Evolutionary conservation across 208 protist genomes (phyloP).

Genomic region (Acanthamoeba sp.): DNA sequence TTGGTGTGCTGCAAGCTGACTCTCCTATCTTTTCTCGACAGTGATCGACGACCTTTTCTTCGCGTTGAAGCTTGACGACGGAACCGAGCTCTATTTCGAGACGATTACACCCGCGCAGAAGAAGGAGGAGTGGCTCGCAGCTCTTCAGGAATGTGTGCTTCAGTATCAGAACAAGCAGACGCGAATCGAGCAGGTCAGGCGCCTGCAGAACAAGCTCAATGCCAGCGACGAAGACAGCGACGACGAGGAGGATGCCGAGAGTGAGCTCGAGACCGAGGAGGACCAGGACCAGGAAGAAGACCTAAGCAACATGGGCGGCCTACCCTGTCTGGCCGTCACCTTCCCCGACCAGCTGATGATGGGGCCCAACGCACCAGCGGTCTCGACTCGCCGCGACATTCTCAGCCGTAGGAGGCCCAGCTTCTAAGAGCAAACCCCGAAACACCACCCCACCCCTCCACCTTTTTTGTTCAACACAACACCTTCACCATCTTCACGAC

Average conservation of each 20-base stretch:
- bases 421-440: no score
- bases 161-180: conserved; percentile 34
- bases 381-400: conserved; percentile 24
- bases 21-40: neutral
- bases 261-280: neutral
- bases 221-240: conserved; percentile 48
- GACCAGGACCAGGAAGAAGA: neutral
- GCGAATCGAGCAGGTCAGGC: neutral
- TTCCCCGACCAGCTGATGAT: conserved; percentile 30
- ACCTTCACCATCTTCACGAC: neutral
- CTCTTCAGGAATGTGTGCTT: neutral
- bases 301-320: conserved; percentile 5
- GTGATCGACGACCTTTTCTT: conserved; percentile 43
- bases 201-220: conserved; percentile 26
- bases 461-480: no score
- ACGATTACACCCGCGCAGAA: neutral
- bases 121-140: neutral
- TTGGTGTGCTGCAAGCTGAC: neutral
- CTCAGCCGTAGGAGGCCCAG: neutral
- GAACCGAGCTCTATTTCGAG: conserved; percentile 14
- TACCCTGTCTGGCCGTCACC: conserved; percentile 19
- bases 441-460: neutral
- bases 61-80: neutral
- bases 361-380: neutral
- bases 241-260: conserved; percentile 1